These are phyloP conservation scores for Trichoderma polysporum DNA, from an alignment of 2,329 filamentous ascomycete species.

Conservation along the genomic window DNA sequence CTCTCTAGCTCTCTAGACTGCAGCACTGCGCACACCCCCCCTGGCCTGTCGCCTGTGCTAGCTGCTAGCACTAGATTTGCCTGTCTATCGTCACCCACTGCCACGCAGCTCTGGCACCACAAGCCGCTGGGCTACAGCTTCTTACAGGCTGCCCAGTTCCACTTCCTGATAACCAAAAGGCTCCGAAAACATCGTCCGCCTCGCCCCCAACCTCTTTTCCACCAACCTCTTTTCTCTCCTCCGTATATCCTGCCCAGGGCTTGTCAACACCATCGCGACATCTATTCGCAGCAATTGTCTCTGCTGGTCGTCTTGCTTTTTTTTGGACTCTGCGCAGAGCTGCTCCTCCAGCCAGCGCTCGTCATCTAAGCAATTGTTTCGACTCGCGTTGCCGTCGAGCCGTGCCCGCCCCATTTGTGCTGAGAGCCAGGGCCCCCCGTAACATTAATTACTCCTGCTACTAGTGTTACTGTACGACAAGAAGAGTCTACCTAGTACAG, in stretches of 20 bases:
- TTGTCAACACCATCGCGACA: constrained; percentile 31
- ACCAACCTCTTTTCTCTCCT: constrained; percentile 23
- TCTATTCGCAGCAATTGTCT: constrained; percentile 30
- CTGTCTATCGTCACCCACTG: constrained; percentile 12
- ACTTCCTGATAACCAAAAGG: constrained; percentile 23
- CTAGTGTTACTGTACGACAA: constrained; percentile 10
- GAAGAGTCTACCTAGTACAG: not conserved
- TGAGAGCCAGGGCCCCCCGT: constrained; percentile 10
- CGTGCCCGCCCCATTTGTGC: constrained; percentile 19
- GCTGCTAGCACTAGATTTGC: constrained; percentile 3
- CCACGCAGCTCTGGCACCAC: constrained; percentile 20
- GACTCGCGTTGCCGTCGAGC: constrained; percentile 16
- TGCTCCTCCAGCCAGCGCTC: constrained; percentile 9
- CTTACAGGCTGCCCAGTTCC: constrained; percentile 17
- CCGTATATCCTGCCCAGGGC: constrained; percentile 23
- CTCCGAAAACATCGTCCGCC: constrained; percentile 29
- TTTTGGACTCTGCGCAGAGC: not conserved
- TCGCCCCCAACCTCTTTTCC: constrained; percentile 31
- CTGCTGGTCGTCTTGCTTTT: constrained; percentile 29
- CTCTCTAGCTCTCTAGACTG: not conserved
- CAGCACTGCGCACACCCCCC: constrained; percentile 10
- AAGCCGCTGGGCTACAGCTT: constrained; percentile 14
- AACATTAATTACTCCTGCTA: constrained; percentile 17
- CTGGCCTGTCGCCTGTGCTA: not conserved
- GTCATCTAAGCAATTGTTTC: constrained; percentile 12